phyloP scores from a whole-genome alignment of 2,329 filamentous ascomycete species.

The Fusarium phyllophilum region DNA sequence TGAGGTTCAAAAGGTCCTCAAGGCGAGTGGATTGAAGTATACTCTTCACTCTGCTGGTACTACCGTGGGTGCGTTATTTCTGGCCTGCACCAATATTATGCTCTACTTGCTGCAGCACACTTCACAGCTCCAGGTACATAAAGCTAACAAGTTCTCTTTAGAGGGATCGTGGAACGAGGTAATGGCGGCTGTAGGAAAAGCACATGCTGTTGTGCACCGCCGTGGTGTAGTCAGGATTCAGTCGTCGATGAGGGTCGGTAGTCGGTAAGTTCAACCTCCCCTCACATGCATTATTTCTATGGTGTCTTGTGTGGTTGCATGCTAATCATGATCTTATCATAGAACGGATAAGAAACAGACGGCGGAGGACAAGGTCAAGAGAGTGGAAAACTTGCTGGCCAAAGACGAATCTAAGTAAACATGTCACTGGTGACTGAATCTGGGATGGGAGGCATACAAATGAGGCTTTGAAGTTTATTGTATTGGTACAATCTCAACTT shows the following conservation, averaged over 20 bases:
- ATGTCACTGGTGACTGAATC: not conserved
- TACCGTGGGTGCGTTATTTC: slow-evolving; percentile 76
- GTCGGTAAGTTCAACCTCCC: slow-evolving; percentile 64
- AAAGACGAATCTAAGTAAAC: slow-evolving; percentile 20
- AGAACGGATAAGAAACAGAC: slow-evolving; percentile 89
- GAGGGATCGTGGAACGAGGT: slow-evolving; percentile 93
- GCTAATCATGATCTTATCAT: not conserved
- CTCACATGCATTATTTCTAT: not conserved
- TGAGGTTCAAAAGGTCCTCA: slow-evolving; percentile 85
- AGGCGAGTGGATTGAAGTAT: slow-evolving; percentile 82
- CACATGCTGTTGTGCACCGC: slow-evolving; percentile 79
- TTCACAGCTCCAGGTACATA: not conserved
- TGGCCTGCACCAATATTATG: not conserved
- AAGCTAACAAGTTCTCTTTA: slow-evolving; percentile 49
- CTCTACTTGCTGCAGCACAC: not conserved
- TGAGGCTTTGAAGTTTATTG: not conserved
- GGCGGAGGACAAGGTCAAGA: slow-evolving; percentile 81
- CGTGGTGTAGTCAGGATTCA: slow-evolving; percentile 85
- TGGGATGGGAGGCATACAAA: not conserved
- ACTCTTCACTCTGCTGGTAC: slow-evolving; percentile 95
- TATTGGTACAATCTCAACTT: not conserved
- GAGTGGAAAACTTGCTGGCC: slow-evolving; percentile 63
- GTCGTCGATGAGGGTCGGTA: slow-evolving; percentile 86
- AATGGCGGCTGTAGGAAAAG: slow-evolving; percentile 86
- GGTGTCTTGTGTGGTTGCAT: not conserved